Percentiles rank a stretch among this genome's conserved stretches.
These are phyloP conservation scores for Penicillium subrubescens DNA, from an alignment of 495 filamentous ascomycete species.

Conservation along the genomic window DNA sequence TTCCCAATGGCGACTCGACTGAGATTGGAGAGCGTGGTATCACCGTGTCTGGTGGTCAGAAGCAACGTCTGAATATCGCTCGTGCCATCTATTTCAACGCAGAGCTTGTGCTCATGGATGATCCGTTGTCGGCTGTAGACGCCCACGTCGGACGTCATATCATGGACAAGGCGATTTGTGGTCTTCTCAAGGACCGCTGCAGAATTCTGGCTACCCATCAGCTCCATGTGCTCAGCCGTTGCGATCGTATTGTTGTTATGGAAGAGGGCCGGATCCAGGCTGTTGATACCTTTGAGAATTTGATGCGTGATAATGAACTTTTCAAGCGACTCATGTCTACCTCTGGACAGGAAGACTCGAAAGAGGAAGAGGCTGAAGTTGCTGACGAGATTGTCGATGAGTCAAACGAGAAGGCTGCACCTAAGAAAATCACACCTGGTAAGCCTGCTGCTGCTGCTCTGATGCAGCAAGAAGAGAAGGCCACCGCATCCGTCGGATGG, in stretches of 20 bases:
- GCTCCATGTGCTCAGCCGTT: conserved; percentile 85
- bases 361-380: conserved; percentile 44
- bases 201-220: conserved; percentile 93
- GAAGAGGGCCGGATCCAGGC: conserved; percentile 80
- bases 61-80: conserved; percentile 73
- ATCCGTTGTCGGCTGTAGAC: conserved; percentile 80
- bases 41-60: conserved; percentile 68
- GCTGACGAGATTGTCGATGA: conserved; percentile 47
- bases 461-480: conserved; percentile 91
- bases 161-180: conserved; percentile 93
- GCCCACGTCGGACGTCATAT: conserved; percentile 91
- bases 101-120: conserved; percentile 82
- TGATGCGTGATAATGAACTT: conserved; percentile 72
- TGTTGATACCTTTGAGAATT: conserved; percentile 82
- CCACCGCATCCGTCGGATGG: conserved; percentile 81
- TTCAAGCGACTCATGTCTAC: conserved; percentile 84
- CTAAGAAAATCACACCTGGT: conserved; percentile 57
- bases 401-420: conserved; percentile 54
- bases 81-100: conserved; percentile 84
- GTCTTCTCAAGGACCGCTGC: conserved; percentile 84
- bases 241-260: conserved; percentile 90
- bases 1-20: conserved; percentile 58
- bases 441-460: conserved; percentile 62
- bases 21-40: conserved; percentile 65
- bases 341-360: conserved; percentile 72